These are phyloP conservation scores for Dryas integrifolia DNA, from an alignment of 331 rosid genomes.

Conservation along the genomic window DNA sequence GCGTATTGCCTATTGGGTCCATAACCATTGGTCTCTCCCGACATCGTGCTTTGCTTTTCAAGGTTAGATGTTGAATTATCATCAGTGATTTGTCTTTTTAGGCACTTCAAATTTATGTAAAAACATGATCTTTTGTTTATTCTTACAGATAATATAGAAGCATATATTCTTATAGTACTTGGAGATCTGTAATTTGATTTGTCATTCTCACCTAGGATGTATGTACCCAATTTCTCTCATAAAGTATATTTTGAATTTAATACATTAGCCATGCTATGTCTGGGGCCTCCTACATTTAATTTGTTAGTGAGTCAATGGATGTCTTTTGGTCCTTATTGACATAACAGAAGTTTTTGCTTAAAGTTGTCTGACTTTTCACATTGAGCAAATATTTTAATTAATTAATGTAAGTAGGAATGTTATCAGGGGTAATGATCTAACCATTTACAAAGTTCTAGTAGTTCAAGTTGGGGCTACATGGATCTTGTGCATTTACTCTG, in stretches of 20 bases:
- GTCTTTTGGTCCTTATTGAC: not conserved
- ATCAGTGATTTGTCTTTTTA: conserved; percentile 9
- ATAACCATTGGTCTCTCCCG: conserved; percentile 88
- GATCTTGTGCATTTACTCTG: conserved; percentile 22
- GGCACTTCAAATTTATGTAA: not conserved
- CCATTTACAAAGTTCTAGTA: not conserved
- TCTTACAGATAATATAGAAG: not conserved
- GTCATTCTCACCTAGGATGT: conserved; percentile 5
- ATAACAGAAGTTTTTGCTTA: not conserved
- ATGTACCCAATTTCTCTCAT: not conserved
- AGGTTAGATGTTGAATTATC: conserved; percentile 50
- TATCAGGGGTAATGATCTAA: not conserved
- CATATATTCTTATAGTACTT: not conserved
- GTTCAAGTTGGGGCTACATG: conserved; percentile 11
- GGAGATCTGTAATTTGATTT: not conserved
- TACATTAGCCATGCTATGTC: not conserved
- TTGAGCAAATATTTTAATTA: not conserved
- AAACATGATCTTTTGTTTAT: not conserved
- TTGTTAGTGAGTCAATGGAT: conserved; percentile 3
- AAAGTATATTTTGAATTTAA: not conserved
- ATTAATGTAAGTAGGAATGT: not conserved
- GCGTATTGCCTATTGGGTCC: conserved; percentile 88
- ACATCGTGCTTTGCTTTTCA: conserved; percentile 97
- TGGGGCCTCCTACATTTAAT: not conserved
- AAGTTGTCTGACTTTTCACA: not conserved